Conservation (phyloP, 345 rosid genomes). For the Crucihimalaya himalaica region DNA sequence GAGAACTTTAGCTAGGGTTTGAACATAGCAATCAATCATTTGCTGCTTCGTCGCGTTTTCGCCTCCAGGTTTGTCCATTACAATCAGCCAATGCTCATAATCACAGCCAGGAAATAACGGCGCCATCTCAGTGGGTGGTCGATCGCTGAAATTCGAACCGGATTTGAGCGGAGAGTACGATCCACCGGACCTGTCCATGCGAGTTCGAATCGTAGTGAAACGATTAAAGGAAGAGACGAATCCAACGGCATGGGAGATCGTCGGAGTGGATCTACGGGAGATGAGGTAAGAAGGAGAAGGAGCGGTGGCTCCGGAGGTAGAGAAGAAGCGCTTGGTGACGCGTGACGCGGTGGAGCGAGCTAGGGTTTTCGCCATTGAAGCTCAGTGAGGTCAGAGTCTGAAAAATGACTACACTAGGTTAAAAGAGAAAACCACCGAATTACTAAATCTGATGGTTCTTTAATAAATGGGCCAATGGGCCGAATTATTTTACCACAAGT, state of each 20-base stretch:
- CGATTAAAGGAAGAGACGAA: conserved; percentile 15
- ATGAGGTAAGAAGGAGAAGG: conserved; percentile 23
- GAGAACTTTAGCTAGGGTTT: conserved; percentile 71
- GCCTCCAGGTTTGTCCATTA: conserved; percentile 91
- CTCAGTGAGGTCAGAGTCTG: conserved; percentile 4
- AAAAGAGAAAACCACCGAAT: neutral
- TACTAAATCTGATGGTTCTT: neutral
- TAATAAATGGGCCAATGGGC: neutral
- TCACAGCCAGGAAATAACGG: conserved; percentile 39
- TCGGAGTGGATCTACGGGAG: conserved; percentile 2
- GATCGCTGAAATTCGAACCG: conserved; percentile 33
- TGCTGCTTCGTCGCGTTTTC: conserved; percentile 80
- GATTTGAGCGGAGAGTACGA: conserved; percentile 40
- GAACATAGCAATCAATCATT: conserved; percentile 80
- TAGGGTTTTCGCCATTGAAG: conserved; percentile 31
- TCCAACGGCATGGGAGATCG: conserved; percentile 28
- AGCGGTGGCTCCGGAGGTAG: conserved; percentile 24
- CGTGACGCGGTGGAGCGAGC: conserved; percentile 33
- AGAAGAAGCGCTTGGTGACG: conserved; percentile 20
- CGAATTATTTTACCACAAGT: neutral
- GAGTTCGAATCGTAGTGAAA: conserved; percentile 27
- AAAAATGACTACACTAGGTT: neutral
- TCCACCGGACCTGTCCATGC: conserved; percentile 29
- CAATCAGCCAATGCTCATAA: conserved; percentile 78
- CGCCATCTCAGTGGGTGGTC: conserved; percentile 35